phyloP scores from a whole-genome alignment of 2,329 filamentous ascomycete genomes.

The Colletotrichum noveboracense region DNA sequence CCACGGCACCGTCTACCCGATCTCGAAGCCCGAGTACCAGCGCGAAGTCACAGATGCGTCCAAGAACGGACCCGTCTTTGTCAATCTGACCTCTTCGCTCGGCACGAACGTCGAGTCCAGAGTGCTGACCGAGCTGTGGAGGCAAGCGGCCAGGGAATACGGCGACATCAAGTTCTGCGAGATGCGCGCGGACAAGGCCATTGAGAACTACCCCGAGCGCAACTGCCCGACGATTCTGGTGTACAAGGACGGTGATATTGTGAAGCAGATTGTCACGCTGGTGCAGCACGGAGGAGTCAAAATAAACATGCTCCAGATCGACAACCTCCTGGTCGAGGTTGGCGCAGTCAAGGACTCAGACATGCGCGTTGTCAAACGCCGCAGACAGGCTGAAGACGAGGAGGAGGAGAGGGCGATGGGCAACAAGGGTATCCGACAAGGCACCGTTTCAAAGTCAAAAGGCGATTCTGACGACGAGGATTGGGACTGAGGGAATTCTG shows the following conservation, averaged over 20 bases:
- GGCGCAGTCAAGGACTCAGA: constrained; percentile 83
- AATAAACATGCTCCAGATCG: constrained; percentile 76
- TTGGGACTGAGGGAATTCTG: constrained; percentile 56
- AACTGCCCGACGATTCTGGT: constrained; percentile 95
- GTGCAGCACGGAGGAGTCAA: constrained; percentile 76
- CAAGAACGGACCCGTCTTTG: constrained; percentile 69
- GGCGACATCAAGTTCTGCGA: constrained; percentile 98
- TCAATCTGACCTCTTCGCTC: constrained; percentile 80
- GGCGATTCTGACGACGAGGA: constrained; percentile 59
- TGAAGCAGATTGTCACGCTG: constrained; percentile 89
- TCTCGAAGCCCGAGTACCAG: constrained; percentile 93
- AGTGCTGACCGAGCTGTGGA: constrained; percentile 84
- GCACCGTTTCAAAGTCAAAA: constrained; percentile 48
- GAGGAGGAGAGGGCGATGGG: constrained; percentile 60
- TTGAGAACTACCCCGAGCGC: constrained; percentile 92
- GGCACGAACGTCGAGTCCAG: constrained; percentile 86
- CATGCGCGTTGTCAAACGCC: constrained; percentile 72
- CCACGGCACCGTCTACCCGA: constrained; percentile 89
- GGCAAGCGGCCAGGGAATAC: constrained; percentile 81
- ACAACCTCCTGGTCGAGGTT: constrained; percentile 80
- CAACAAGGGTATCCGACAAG: constrained; percentile 58
- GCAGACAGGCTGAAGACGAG: constrained; percentile 63
- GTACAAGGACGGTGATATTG: constrained; percentile 92
- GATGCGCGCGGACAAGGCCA: constrained; percentile 89
- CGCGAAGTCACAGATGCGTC: constrained; percentile 93